Evolutionary conservation across 148 eudicot species (phyloP).

Genomic region (Nepenthes mirabilis): DNA sequence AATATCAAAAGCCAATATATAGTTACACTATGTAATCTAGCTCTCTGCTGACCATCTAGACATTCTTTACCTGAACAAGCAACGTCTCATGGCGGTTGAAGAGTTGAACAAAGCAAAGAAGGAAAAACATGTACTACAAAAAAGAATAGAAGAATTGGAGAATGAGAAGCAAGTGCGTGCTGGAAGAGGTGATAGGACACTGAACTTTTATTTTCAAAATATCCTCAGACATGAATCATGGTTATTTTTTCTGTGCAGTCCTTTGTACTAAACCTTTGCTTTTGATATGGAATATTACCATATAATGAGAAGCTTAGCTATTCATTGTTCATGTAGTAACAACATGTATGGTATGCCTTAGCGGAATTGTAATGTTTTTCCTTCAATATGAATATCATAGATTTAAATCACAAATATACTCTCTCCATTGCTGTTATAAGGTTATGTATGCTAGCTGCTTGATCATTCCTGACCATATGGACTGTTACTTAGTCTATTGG

Average conservation of each 20-base stretch:
- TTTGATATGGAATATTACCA: too few relatives aligned
- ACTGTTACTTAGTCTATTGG: too few relatives aligned
- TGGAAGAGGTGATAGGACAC: constrained; percentile 10
- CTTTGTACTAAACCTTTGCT: too few relatives aligned
- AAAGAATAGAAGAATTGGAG: constrained; percentile 37
- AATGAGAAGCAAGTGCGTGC: constrained; percentile 7
- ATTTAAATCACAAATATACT: too few relatives aligned
- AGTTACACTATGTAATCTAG: neutral
- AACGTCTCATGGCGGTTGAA: constrained; percentile 36
- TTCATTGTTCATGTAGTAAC: too few relatives aligned
- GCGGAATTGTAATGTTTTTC: too few relatives aligned
- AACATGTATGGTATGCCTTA: too few relatives aligned
- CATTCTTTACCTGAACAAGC: constrained; percentile 43
- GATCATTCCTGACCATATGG: too few relatives aligned
- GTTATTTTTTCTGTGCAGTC: neutral
- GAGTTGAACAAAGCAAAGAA: constrained; percentile 37
- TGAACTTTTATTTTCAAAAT: neutral
- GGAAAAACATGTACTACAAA: constrained; percentile 29
- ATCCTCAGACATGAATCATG: constrained; percentile 3
- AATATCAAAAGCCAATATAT: neutral
- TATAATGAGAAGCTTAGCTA: too few relatives aligned
- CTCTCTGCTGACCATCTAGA: constrained; percentile 18
- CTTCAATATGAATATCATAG: too few relatives aligned
- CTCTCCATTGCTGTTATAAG: too few relatives aligned
- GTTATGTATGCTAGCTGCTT: too few relatives aligned